A percentile compares a stretch with the other conserved stretches of the same genome.
Conservation (phyloP, 1,284 basidiomycete species). For the Microbotryum intermedium region DNA sequence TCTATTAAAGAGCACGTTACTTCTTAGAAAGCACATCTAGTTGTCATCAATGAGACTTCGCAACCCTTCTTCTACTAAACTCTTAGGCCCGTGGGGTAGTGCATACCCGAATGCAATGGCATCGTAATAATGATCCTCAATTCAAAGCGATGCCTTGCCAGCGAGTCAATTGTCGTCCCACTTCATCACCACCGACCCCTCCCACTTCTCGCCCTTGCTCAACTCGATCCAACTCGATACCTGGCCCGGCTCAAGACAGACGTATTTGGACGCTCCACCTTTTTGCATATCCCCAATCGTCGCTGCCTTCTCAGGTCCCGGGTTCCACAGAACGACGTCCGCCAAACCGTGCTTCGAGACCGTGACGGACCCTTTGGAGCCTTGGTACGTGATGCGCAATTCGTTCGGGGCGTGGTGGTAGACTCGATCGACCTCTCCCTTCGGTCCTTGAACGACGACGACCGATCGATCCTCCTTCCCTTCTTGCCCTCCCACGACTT, state of each 20-base stretch:
- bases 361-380: conserved; percentile 28
- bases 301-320: conserved; percentile 35
- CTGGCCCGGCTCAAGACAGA: conserved; percentile 40
- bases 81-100: too few species aligned
- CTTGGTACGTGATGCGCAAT: conserved; percentile 20
- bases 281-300: conserved; percentile 39
- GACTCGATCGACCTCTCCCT: conserved; percentile 34
- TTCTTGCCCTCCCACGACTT: conserved; percentile 20
- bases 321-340: conserved; percentile 40
- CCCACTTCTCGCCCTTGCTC: conserved; percentile 33
- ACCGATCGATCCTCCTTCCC: conserved; percentile 13
- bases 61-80: too few species aligned
- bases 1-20: too few species aligned
- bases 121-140: not conserved
- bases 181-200: conserved; percentile 15
- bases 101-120: too few species aligned
- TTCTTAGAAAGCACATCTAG: too few species aligned
- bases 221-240: conserved; percentile 35
- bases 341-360: conserved; percentile 25
- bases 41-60: too few species aligned
- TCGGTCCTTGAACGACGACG: conserved; percentile 30
- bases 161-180: conserved; percentile 10
- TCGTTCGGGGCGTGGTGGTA: conserved; percentile 30
- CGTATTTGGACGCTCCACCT: conserved; percentile 37
- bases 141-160: too few species aligned